A percentile compares a stretch with the other conserved stretches of the same genome.
These are phyloP conservation scores for Phylloporus sp. DNA, from an alignment of 768 basidiomycete species.

Conservation along the genomic window DNA sequence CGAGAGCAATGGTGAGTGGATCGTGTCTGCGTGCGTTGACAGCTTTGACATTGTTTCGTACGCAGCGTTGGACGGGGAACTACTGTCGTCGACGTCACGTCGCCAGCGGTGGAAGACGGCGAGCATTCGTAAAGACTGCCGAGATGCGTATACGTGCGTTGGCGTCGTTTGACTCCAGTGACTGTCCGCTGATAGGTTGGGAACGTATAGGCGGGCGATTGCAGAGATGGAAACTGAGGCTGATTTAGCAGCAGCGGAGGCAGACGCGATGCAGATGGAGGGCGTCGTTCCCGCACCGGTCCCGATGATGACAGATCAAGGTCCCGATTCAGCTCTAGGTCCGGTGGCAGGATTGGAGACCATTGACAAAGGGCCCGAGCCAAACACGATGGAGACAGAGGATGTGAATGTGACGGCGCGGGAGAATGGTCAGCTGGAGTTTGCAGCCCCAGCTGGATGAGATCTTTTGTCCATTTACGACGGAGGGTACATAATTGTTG, in stretches of 20 bases:
- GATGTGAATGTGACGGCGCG: neutral
- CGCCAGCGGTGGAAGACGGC: slow-evolving; percentile 60
- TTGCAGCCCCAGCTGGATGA: slow-evolving; percentile 7
- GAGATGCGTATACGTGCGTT: slow-evolving; percentile 59
- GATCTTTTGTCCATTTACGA: slow-evolving; percentile 8
- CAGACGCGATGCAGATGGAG: slow-evolving; percentile 5
- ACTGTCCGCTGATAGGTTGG: neutral
- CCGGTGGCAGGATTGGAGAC: neutral
- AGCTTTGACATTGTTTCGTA: neutral
- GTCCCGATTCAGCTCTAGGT: neutral
- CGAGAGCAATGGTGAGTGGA: slow-evolving; percentile 58
- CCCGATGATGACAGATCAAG: neutral
- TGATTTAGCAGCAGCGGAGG: slow-evolving; percentile 10
- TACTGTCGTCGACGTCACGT: slow-evolving; percentile 49
- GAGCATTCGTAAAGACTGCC: slow-evolving; percentile 50
- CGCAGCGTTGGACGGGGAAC: slow-evolving; percentile 60
- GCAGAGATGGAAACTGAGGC: slow-evolving; percentile 45
- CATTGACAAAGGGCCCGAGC: neutral
- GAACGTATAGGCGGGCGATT: slow-evolving; percentile 35
- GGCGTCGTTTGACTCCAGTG: neutral
- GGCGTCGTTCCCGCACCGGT: neutral
- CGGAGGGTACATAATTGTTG: neutral
- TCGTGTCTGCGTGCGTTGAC: neutral
- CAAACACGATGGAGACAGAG: neutral
- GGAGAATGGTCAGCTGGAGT: neutral